Conservation (phyloP, 2,329 filamentous ascomycete genomes). For the Sclerotinia subarctica region DNA sequence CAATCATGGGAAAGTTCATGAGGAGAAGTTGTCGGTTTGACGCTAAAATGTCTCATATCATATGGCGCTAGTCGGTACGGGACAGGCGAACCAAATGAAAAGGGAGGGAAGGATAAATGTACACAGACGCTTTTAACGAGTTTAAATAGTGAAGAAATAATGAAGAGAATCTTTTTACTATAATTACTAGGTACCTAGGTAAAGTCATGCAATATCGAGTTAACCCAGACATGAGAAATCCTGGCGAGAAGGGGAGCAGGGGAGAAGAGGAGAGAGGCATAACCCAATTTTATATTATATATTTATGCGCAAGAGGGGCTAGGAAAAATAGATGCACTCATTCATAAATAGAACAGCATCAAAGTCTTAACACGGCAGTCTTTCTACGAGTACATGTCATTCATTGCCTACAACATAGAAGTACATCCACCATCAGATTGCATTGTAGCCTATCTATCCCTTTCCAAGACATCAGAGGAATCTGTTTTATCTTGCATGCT, state of each 20-base stretch:
- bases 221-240: background rate
- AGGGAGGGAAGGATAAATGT: background rate
- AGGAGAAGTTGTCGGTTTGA: constrained; percentile 17
- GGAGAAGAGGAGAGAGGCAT: background rate
- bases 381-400: background rate
- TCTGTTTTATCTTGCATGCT: background rate
- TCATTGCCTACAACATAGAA: background rate
- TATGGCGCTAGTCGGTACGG: constrained; percentile 17
- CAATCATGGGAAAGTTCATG: constrained; percentile 20
- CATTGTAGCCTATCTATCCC: background rate
- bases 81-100: background rate
- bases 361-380: background rate
- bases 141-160: background rate
- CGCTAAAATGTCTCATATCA: constrained; percentile 19
- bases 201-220: background rate
- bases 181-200: background rate
- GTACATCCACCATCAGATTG: background rate
- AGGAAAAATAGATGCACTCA: background rate
- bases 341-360: background rate
- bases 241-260: background rate
- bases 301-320: constrained; percentile 1
- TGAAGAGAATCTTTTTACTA: background rate
- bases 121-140: constrained; percentile 4
- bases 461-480: background rate
- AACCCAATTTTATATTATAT: background rate